A percentile compares a stretch with the other conserved stretches of the same genome.
phyloP scores from a whole-genome alignment of 2,329 filamentous ascomycete genomes.

The Alternaria viburni region DNA sequence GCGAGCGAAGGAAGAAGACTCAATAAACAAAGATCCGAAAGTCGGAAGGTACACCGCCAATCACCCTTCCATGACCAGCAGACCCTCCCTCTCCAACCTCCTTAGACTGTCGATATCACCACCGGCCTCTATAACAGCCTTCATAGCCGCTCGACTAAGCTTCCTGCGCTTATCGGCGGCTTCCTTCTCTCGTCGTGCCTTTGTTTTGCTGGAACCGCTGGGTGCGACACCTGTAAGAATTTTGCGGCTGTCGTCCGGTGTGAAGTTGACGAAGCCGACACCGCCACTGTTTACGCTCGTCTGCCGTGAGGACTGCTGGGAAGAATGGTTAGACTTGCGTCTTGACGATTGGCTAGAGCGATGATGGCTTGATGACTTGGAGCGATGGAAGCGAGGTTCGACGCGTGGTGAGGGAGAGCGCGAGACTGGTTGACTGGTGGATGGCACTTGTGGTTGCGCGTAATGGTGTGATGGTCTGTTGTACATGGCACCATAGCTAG shows the following conservation, averaged over 20 bases:
- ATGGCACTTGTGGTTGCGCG: slow-evolving; percentile 16
- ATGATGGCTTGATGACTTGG: slow-evolving; percentile 22
- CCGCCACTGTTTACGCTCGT: slow-evolving; percentile 43
- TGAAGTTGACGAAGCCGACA: slow-evolving; percentile 88
- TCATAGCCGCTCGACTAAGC: slow-evolving; percentile 71
- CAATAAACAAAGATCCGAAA: not conserved
- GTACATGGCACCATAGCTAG: slow-evolving; percentile 17
- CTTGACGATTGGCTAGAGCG: slow-evolving; percentile 16
- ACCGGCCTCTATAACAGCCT: slow-evolving; percentile 72
- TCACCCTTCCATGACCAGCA: slow-evolving; percentile 36
- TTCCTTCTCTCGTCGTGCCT: slow-evolving; percentile 89
- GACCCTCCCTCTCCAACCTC: slow-evolving; percentile 51
- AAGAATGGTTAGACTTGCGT: slow-evolving; percentile 27
- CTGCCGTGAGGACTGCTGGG: slow-evolving; percentile 51
- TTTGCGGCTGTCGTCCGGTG: slow-evolving; percentile 75
- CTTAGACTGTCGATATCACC: slow-evolving; percentile 63
- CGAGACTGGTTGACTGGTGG: slow-evolving; percentile 28
- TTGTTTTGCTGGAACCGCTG: slow-evolving; percentile 90
- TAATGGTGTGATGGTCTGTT: slow-evolving; percentile 16
- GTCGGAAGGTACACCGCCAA: not conserved
- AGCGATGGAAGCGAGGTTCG: slow-evolving; percentile 35
- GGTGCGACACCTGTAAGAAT: slow-evolving; percentile 91
- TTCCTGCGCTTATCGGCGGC: slow-evolving; percentile 75
- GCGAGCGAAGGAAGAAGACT: not conserved
- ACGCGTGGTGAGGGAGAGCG: slow-evolving; percentile 32